These are phyloP conservation scores for Solanum paucissectum DNA, from an alignment of 257 asterid species.

Conservation along the genomic window DNA sequence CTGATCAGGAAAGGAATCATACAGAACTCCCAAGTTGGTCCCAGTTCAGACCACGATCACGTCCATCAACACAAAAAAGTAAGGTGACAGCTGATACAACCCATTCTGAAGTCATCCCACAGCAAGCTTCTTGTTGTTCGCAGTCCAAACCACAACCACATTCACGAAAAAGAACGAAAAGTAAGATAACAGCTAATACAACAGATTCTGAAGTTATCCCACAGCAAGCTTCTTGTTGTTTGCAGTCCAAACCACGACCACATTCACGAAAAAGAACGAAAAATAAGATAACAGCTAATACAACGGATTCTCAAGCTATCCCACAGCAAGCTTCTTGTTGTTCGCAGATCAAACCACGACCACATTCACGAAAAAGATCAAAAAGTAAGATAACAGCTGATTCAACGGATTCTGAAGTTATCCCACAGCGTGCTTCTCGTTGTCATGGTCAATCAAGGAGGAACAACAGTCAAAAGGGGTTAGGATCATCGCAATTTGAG, in stretches of 20 bases:
- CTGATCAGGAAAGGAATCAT: neutral
- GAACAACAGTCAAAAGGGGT: conserved; percentile 18
- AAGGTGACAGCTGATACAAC: neutral
- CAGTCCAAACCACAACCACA: neutral
- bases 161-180: neutral
- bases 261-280: neutral
- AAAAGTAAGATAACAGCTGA: neutral
- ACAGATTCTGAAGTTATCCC: conserved; percentile 8
- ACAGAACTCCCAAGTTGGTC: neutral
- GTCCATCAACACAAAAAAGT: neutral
- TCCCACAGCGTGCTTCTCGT: conserved; percentile 14
- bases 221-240: neutral
- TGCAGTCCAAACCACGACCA: neutral
- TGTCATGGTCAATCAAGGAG: conserved; percentile 37
- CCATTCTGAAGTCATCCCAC: neutral
- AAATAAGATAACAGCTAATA: neutral
- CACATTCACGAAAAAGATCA: neutral
- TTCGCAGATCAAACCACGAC: neutral
- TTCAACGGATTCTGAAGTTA: conserved; percentile 9
- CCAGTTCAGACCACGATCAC: neutral
- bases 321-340: neutral
- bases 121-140: neutral
- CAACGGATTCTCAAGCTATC: conserved; percentile 8
- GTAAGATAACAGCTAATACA: neutral
- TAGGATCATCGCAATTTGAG: conserved; percentile 34